Percentiles rank a stretch among this genome's conserved stretches.
These are phyloP conservation scores for Podospora australis DNA, from an alignment of 495 filamentous ascomycete genomes.

Conservation along the genomic window DNA sequence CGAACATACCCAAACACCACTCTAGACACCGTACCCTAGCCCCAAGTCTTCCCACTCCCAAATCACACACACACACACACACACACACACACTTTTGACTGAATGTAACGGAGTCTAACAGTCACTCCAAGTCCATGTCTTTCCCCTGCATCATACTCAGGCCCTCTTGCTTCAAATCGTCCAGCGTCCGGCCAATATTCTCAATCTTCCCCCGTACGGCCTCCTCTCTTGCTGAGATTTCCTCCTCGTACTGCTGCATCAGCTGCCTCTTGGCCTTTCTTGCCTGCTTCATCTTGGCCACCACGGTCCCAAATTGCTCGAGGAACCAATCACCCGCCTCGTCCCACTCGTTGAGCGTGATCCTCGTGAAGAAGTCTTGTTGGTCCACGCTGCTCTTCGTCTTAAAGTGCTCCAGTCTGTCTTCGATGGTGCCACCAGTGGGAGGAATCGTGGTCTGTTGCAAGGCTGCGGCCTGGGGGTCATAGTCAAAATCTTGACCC, in stretches of 20 bases:
- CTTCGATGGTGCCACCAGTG: slow-evolving; percentile 22
- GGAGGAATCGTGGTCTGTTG: slow-evolving; percentile 16
- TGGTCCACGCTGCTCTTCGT: slow-evolving; percentile 42
- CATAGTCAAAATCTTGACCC: slow-evolving; percentile 48
- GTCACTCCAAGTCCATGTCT: slow-evolving; percentile 34
- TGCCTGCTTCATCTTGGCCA: slow-evolving; percentile 56
- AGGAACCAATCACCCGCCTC: slow-evolving; percentile 75
- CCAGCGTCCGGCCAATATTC: slow-evolving; percentile 46
- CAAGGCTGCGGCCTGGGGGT: slow-evolving; percentile 35
- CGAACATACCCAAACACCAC: no score
- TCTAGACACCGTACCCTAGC: no score
- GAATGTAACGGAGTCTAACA: no score
- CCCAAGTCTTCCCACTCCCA: no score
- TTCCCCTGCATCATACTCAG: slow-evolving; percentile 51
- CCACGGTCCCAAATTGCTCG: slow-evolving; percentile 56
- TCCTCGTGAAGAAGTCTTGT: slow-evolving; percentile 53
- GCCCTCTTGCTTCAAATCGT: slow-evolving; percentile 49
- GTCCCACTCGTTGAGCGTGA: slow-evolving; percentile 73
- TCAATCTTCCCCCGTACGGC: slow-evolving; percentile 49
- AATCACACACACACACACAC: background rate
- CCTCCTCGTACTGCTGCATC: slow-evolving; percentile 60
- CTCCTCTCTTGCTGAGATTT: slow-evolving; percentile 48
- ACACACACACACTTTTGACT: background rate
- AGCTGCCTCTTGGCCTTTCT: slow-evolving; percentile 60
- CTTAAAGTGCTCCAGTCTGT: slow-evolving; percentile 40